phyloP scores from a whole-genome alignment of 768 basidiomycete genomes.

The Kwoniella shandongensis region DNA sequence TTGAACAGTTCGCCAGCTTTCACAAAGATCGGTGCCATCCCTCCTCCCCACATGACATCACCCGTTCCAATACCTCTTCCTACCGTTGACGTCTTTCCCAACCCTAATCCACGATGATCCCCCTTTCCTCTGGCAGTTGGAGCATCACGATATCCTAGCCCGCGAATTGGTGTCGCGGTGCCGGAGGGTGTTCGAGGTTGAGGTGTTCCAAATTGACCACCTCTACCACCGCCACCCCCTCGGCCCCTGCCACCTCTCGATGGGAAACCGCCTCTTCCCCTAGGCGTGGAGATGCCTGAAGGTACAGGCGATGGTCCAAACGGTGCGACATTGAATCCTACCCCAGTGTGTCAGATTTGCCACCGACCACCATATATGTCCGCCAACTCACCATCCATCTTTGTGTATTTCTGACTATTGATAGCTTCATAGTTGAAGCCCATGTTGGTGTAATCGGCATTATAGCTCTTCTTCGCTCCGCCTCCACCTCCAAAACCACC shows the following conservation, averaged over 20 bases:
- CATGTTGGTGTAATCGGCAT: conserved; percentile 39
- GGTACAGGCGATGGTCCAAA: conserved; percentile 16
- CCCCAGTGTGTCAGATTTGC: background rate
- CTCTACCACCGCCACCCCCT: conserved; percentile 11
- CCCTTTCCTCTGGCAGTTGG: conserved; percentile 6
- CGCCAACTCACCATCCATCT: conserved; percentile 39
- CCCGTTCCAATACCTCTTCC: conserved; percentile 27
- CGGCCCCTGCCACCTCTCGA: conserved; percentile 16
- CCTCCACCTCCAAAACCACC: conserved; percentile 16
- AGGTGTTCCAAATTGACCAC: conserved; percentile 5
- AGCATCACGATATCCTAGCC: conserved; percentile 33
- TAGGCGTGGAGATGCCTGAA: conserved; percentile 12
- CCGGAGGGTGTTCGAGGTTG: conserved; percentile 28
- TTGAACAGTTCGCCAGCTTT: conserved; percentile 52
- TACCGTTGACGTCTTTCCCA: conserved; percentile 17
- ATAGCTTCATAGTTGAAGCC: conserved; percentile 38
- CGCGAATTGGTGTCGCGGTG: conserved; percentile 35
- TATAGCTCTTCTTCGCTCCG: conserved; percentile 19
- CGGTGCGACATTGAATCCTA: conserved; percentile 38
- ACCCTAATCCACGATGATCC: conserved; percentile 20
- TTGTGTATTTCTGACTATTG: conserved; percentile 39
- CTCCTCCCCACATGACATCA: conserved; percentile 39
- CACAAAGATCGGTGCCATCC: conserved; percentile 45
- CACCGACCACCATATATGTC: background rate
- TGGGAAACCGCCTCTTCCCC: conserved; percentile 11